phyloP scores from a whole-genome alignment of 495 filamentous ascomycete species.

The Beverwykella pulmonaria region DNA sequence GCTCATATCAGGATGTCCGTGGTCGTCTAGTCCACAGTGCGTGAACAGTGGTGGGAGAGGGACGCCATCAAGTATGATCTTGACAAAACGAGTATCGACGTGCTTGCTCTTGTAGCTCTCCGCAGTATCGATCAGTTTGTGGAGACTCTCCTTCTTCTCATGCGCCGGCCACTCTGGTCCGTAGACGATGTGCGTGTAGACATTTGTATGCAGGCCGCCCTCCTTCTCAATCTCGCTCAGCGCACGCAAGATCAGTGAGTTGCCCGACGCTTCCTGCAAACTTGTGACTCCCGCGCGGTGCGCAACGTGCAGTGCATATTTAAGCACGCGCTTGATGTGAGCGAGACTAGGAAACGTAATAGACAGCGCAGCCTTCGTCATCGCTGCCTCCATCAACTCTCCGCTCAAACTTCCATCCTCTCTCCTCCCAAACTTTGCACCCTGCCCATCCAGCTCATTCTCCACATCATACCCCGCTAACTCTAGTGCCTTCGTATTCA shows the following conservation, averaged over 20 bases:
- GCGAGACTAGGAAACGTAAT: slow-evolving; percentile 14
- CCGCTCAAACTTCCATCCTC: slow-evolving; percentile 25
- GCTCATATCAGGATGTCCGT: slow-evolving; percentile 4
- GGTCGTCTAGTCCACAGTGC: slow-evolving; percentile 20
- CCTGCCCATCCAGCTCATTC: slow-evolving; percentile 24
- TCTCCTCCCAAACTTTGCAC: slow-evolving; percentile 14
- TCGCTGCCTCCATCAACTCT: slow-evolving; percentile 21
- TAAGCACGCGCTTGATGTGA: slow-evolving; percentile 28
- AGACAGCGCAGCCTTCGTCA: slow-evolving; percentile 22
- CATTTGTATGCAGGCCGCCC: slow-evolving; percentile 17
- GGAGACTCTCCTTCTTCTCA: slow-evolving; percentile 8
- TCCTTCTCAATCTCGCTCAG: slow-evolving; percentile 27
- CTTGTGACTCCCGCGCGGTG: slow-evolving; percentile 28
- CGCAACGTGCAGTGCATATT: slow-evolving; percentile 14
- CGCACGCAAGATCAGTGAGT: slow-evolving; percentile 19
- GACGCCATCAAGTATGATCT: slow-evolving; percentile 34
- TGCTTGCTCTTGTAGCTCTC: slow-evolving; percentile 23
- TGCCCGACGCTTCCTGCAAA: slow-evolving; percentile 27
- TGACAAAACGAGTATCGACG: slow-evolving; percentile 34
- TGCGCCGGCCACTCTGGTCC: slow-evolving; percentile 19
- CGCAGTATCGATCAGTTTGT: slow-evolving; percentile 21
- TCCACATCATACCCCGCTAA: slow-evolving; percentile 27
- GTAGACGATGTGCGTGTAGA: slow-evolving; percentile 31
- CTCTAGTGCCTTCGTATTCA: slow-evolving; percentile 26
- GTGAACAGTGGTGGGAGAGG: slow-evolving; percentile 23